Evolutionary conservation across 768 basidiomycete species (phyloP), one percentile per base, ranked within the genome.

Genomic region (Mycena amicta): DNA sequence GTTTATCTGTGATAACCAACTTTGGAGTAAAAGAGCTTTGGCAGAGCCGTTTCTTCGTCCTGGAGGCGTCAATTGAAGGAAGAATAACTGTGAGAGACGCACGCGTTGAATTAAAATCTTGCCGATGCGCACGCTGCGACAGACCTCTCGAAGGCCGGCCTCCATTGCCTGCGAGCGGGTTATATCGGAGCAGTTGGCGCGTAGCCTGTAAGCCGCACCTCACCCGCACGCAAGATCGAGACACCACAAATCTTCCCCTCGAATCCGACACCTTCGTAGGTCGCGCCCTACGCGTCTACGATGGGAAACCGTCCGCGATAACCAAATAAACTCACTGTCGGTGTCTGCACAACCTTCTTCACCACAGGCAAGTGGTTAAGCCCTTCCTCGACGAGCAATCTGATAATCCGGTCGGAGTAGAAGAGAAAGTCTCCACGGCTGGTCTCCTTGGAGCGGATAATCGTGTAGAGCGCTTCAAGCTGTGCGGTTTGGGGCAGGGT

Each of bases 81-180:
- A 50, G 43, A 18, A 30, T 16, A 33, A 53, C 39, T 47, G 20
- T 26, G 6, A 51, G 20, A 43, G 25, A 68, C 83, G 61, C 73
- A 93, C 94, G 71, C 96, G 76, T 75, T 99, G 96, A 61, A 99
- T 99, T 49, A 99, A 80, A 68, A 99, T 98, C 79, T 99, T 99
- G 49, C 96, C 96, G 58, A 99, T 96, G 61, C 96, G 83, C 26
- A 93, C 91, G 67, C 87, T 92, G 65, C 96, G 83, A 76, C 95
- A 98, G 37, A 98, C 96, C 72, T 98, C 96, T 41, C 96, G 81
- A 60, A 99, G 78, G 37, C 96, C 97, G 13, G 92, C 93, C 75
- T 99, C 96, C 96, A 99, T 99, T 1, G 95, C 94, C 91, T 94
- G 57, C 12, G 43, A 41, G 30, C 47, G 52, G 29, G 56, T 49